phyloP scores from a whole-genome alignment of 2,329 filamentous ascomycete genomes.

The Xylaria sp. region DNA sequence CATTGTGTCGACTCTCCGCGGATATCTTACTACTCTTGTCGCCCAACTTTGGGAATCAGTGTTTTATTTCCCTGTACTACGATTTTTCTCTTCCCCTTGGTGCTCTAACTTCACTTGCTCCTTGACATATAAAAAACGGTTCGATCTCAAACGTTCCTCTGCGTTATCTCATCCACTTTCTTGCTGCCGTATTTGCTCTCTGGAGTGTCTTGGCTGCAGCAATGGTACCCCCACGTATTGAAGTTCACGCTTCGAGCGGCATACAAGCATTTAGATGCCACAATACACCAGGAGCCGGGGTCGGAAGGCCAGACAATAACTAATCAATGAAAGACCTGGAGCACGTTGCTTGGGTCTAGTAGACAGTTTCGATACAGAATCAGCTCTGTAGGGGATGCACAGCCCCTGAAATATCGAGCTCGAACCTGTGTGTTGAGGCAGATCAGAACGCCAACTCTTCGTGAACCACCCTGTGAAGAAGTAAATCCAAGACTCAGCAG shows the following conservation, averaged over 20 bases:
- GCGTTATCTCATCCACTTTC: neutral
- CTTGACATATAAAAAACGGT: neutral
- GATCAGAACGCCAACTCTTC: no score
- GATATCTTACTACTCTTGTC: no score
- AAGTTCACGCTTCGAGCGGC: neutral
- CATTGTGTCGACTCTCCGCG: neutral
- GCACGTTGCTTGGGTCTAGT: neutral
- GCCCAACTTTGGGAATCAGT: no score
- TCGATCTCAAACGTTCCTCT: neutral
- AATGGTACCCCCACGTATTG: neutral
- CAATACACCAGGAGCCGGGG: neutral
- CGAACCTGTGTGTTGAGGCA: no score
- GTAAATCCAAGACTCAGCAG: no score
- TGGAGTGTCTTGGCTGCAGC: neutral
- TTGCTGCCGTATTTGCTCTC: neutral
- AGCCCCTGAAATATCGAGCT: no score
- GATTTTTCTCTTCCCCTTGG: neutral
- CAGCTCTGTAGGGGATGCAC: no score
- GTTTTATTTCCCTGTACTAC: no score
- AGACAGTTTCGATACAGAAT: neutral
- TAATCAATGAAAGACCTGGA: neutral
- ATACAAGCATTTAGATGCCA: neutral
- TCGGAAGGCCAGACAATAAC: neutral
- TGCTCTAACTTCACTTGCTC: neutral
- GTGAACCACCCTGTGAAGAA: no score